Evolutionary conservation across 148 eudicot genomes (phyloP).

Genomic region (Silene latifolia): DNA sequence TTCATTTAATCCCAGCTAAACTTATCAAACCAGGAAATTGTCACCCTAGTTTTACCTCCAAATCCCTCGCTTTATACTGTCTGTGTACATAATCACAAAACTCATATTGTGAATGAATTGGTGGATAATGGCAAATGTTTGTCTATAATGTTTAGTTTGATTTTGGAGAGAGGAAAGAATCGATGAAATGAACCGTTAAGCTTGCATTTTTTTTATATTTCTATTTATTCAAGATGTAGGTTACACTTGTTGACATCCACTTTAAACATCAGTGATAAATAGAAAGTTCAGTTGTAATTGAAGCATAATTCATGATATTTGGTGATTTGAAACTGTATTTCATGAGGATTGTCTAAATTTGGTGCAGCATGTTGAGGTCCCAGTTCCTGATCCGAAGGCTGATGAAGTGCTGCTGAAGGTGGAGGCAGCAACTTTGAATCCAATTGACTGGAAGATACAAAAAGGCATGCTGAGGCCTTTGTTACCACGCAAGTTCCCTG

Average conservation of each 20-base stretch:
- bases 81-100: too few species aligned
- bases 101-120: too few species aligned
- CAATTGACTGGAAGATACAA: constrained; percentile 73
- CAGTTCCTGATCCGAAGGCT: constrained; percentile 57
- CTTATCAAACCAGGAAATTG: too few species aligned
- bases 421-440: constrained; percentile 76
- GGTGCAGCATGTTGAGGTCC: constrained; percentile 72
- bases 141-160: too few species aligned
- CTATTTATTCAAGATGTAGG: neutral
- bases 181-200: neutral
- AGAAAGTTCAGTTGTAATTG: too few species aligned
- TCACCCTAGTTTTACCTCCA: too few species aligned
- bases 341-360: constrained; percentile 1
- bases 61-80: too few species aligned
- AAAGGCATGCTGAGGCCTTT: constrained; percentile 48
- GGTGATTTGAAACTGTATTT: neutral
- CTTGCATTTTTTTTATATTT: neutral
- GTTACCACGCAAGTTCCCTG: constrained; percentile 62
- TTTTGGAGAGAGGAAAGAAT: neutral
- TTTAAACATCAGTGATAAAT: neutral
- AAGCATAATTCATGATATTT: neutral
- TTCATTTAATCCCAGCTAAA: too few species aligned
- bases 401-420: constrained; percentile 67
- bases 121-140: too few species aligned
- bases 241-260: constrained; percentile 1